Evolutionary conservation across 2,329 filamentous ascomycete genomes (phyloP).

Genomic region (Fusarium scirpi): DNA sequence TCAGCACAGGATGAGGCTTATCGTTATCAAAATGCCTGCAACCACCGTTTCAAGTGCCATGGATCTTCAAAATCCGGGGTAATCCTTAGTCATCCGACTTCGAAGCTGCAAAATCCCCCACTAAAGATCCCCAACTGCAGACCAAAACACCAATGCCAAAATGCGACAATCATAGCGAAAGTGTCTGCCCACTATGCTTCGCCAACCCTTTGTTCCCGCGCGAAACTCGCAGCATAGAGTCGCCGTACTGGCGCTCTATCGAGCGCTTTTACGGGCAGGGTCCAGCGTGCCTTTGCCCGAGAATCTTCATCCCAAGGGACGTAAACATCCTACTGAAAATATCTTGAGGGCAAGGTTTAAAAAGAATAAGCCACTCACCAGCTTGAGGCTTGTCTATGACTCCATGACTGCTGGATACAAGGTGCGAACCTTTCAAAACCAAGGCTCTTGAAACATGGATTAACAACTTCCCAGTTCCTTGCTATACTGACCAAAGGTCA

Average conservation of each 20-base stretch:
- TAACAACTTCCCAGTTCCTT: slow-evolving; percentile 53
- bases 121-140: neutral
- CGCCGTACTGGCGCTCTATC: slow-evolving; percentile 77
- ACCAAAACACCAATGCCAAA: neutral
- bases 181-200: slow-evolving; percentile 43
- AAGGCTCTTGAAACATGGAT: neutral
- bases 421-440: slow-evolving; percentile 51
- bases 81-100: slow-evolving; percentile 32
- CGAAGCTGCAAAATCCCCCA: slow-evolving; percentile 24
- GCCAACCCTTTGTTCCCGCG: slow-evolving; percentile 58
- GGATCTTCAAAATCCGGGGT: slow-evolving; percentile 30
- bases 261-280: slow-evolving; percentile 73
- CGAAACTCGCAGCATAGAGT: slow-evolving; percentile 64
- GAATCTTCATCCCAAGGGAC: slow-evolving; percentile 51
- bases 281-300: slow-evolving; percentile 64
- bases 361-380: slow-evolving; percentile 68
- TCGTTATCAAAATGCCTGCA: neutral
- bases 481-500: slow-evolving; percentile 56
- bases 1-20: neutral
- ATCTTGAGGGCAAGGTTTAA: slow-evolving; percentile 73
- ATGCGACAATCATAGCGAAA: slow-evolving; percentile 25
- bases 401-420: slow-evolving; percentile 77
- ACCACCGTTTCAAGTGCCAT: neutral
- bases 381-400: slow-evolving; percentile 69
- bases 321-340: slow-evolving; percentile 62